Evolutionary conservation across 2,329 filamentous ascomycete genomes (phyloP).

Genomic region (Fusarium dlaminii): DNA sequence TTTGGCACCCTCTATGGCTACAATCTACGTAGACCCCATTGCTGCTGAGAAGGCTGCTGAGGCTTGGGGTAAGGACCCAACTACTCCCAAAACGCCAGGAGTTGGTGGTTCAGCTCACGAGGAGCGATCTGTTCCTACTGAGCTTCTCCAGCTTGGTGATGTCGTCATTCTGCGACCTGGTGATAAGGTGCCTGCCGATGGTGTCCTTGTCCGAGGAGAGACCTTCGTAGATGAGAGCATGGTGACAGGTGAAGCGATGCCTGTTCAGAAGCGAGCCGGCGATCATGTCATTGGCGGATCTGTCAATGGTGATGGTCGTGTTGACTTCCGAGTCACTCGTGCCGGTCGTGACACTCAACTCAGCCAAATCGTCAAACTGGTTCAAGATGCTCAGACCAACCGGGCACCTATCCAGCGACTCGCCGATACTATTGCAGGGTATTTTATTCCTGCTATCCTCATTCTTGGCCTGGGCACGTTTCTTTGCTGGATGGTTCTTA

Average conservation of each 20-base stretch:
- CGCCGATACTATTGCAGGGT: constrained; percentile 89
- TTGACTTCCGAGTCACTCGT: constrained; percentile 92
- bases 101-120: constrained; percentile 72
- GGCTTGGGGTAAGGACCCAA: constrained; percentile 63
- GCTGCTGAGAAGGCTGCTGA: constrained; percentile 92
- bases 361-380: constrained; percentile 97
- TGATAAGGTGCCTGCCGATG: constrained; percentile 96
- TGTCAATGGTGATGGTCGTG: constrained; percentile 90
- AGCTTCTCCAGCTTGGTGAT: constrained; percentile 92
- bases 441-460: constrained; percentile 92
- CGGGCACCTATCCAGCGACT: constrained; percentile 94
- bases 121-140: constrained; percentile 88
- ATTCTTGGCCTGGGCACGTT: constrained; percentile 87
- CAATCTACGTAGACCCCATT: constrained; percentile 94
- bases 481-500: constrained; percentile 91
- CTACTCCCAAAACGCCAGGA: constrained; percentile 29
- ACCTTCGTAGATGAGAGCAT: constrained; percentile 97
- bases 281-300: constrained; percentile 88
- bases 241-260: constrained; percentile 98
- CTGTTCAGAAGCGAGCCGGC: constrained; percentile 87
- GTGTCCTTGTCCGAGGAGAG: constrained; percentile 84
- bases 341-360: constrained; percentile 96
- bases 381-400: constrained; percentile 95
- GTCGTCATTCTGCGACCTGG: constrained; percentile 92
- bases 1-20: constrained; percentile 93